Conservation (phyloP, 495 filamentous ascomycete species). For the Wilcoxina mikolae region DNA sequence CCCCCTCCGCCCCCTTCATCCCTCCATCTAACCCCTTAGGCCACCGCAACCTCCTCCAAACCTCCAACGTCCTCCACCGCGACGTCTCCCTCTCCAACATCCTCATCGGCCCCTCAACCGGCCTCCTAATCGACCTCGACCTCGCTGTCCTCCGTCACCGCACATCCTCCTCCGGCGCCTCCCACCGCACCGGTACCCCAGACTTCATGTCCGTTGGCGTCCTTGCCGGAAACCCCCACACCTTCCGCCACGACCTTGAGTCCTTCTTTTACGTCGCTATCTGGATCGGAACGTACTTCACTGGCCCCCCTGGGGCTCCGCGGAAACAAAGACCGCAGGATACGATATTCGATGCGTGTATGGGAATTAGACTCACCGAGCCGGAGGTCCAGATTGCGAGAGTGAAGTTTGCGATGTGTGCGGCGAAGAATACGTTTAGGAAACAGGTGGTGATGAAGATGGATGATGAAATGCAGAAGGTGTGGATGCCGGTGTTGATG, state of each 20-base stretch:
- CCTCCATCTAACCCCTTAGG: neutral
- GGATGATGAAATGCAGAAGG: too few species aligned
- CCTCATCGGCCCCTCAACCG: neutral
- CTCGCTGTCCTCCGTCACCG: neutral
- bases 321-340: too few species aligned
- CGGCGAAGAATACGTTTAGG: too few species aligned
- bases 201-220: neutral
- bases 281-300: too few species aligned
- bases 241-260: neutral
- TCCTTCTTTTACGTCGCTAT: too few species aligned
- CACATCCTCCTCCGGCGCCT: neutral
- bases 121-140: slow-evolving; percentile 3
- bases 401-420: too few species aligned
- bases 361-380: too few species aligned
- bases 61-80: slow-evolving; percentile 23
- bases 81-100: slow-evolving; percentile 6
- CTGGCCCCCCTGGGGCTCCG: too few species aligned
- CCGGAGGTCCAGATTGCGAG: too few species aligned
- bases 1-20: neutral
- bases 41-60: neutral
- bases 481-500: too few species aligned
- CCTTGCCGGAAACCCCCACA: neutral
- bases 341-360: too few species aligned
- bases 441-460: too few species aligned
- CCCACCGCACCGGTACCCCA: neutral